Evolutionary conservation across 176 grass and related monocot species (phyloP).

Genomic region (Zoysia japonica): DNA sequence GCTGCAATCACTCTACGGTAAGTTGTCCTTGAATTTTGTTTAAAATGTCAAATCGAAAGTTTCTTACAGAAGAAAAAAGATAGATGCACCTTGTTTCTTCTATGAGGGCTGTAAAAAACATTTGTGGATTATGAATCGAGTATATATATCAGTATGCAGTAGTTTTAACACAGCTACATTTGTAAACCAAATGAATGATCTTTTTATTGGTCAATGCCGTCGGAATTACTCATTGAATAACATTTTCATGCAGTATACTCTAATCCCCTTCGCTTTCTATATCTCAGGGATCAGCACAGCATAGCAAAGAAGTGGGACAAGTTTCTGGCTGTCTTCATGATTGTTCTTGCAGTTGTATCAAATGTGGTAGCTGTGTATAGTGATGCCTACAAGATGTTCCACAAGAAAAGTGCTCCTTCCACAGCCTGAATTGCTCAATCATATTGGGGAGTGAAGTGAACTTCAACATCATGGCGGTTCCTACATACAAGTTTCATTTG

Average conservation of each 20-base stretch:
- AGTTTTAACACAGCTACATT: neutral
- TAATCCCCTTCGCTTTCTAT: slow-evolving; percentile 33
- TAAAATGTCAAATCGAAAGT: neutral
- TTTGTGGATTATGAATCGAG: neutral
- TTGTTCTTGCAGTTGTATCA: slow-evolving; percentile 74
- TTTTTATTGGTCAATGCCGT: neutral
- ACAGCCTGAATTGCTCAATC: neutral
- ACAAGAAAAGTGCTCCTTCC: slow-evolving; percentile 40
- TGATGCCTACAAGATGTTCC: slow-evolving; percentile 74
- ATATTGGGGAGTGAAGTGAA: neutral
- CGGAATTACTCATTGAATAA: neutral
- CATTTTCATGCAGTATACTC: neutral
- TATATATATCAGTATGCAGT: neutral
- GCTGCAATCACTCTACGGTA: slow-evolving; percentile 86
- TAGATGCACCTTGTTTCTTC: neutral
- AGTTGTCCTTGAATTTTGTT: slow-evolving; percentile 11
- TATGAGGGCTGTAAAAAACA: neutral
- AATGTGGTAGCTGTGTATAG: slow-evolving; percentile 87
- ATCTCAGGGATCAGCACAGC: slow-evolving; percentile 65
- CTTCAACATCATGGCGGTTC: slow-evolving; percentile 13
- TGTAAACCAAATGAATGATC: neutral
- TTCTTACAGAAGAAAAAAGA: neutral
- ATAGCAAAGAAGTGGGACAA: slow-evolving; percentile 76
- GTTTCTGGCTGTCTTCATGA: slow-evolving; percentile 76
- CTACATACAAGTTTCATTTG: slow-evolving; percentile 24